Evolutionary conservation across 371 early-diverging fungal species (phyloP).

Genomic region (Mortierella sp.): DNA sequence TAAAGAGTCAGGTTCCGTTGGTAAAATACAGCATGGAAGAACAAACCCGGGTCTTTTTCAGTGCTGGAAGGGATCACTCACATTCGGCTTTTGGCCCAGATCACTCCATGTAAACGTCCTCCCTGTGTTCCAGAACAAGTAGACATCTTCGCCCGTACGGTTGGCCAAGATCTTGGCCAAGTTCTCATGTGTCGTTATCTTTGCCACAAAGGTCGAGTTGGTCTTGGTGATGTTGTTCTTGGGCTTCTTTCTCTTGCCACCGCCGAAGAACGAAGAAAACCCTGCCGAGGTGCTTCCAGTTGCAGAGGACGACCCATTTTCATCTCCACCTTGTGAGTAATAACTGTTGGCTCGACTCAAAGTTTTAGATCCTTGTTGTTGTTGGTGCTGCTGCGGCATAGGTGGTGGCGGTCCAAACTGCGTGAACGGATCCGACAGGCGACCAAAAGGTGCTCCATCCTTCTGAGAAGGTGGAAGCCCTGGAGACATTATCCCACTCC

Average conservation of each 20-base stretch:
- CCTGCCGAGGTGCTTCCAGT: constrained; percentile 31
- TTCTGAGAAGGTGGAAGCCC: constrained; percentile 36
- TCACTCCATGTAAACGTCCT: constrained; percentile 84
- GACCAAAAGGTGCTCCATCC: constrained; percentile 26
- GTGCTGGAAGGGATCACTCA: constrained; percentile 14
- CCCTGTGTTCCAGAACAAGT: constrained; percentile 87
- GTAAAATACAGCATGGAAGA: not conserved
- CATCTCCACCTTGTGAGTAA: constrained; percentile 20
- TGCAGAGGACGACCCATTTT: constrained; percentile 6
- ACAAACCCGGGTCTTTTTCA: not conserved
- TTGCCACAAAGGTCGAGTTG: constrained; percentile 81
- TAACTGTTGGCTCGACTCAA: constrained; percentile 37
- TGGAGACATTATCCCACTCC: constrained; percentile 37
- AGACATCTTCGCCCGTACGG: constrained; percentile 75
- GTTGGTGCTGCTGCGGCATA: constrained; percentile 20
- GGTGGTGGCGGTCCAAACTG: constrained; percentile 40
- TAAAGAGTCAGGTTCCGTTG: no score
- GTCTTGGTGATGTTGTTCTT: constrained; percentile 72
- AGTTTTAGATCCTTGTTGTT: constrained; percentile 16
- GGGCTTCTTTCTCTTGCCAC: constrained; percentile 59
- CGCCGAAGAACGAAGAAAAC: constrained; percentile 51
- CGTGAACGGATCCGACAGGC: constrained; percentile 30
- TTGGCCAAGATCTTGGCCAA: constrained; percentile 81
- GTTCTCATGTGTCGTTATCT: constrained; percentile 84
- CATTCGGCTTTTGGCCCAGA: constrained; percentile 71